These are phyloP conservation scores for Komagataella ulmi DNA, from an alignment of 805 yeast species.

Conservation along the genomic window DNA sequence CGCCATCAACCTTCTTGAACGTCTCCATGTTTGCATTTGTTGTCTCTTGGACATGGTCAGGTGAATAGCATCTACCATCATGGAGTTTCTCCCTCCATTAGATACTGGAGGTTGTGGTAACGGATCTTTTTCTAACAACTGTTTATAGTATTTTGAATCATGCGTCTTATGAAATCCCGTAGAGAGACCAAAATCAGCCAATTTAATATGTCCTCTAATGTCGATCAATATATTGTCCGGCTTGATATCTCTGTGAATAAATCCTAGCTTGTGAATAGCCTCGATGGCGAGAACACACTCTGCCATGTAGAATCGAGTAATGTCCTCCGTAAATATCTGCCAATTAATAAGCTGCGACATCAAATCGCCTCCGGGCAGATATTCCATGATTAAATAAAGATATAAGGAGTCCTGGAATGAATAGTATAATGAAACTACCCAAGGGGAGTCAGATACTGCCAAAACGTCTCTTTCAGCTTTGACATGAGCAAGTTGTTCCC, in stretches of 20 bases:
- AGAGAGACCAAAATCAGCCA: conserved; percentile 67
- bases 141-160: conserved; percentile 76
- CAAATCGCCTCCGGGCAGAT: conserved; percentile 71
- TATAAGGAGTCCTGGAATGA: conserved; percentile 73
- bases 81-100: conserved; percentile 50
- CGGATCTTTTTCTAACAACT: conserved; percentile 58
- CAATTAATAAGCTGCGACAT: conserved; percentile 95
- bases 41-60: conserved; percentile 90
- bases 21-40: conserved; percentile 94
- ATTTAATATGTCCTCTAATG: conserved; percentile 49
- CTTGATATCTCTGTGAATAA: conserved; percentile 93
- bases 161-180: conserved; percentile 93
- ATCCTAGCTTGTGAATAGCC: conserved; percentile 85
- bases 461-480: conserved; percentile 93
- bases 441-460: conserved; percentile 80
- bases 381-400: conserved; percentile 70
- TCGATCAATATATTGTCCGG: conserved; percentile 82
- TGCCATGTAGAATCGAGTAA: conserved; percentile 87
- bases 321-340: conserved; percentile 89
- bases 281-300: conserved; percentile 93
- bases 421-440: conserved; percentile 77
- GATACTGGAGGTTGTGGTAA: conserved; percentile 8
- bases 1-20: conserved; percentile 84
- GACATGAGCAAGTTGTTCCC: conserved; percentile 89
- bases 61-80: conserved; percentile 89